Evolutionary conservation across 495 filamentous ascomycete species (phyloP).

Genomic region (Parathielavia appendiculata): DNA sequence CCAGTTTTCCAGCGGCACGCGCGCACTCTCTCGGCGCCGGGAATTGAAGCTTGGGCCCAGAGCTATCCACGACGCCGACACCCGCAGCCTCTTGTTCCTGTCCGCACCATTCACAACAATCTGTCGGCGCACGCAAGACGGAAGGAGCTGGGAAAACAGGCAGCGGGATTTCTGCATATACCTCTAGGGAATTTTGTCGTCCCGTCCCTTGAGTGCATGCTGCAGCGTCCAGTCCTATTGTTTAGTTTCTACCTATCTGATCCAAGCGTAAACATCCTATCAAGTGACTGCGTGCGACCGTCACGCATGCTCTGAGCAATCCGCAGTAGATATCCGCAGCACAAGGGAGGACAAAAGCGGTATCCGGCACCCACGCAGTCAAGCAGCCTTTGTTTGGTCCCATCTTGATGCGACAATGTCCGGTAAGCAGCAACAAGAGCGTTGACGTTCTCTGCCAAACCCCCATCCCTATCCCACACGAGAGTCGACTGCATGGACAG

Average conservation of each 20-base stretch:
- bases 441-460: slow-evolving; percentile 2
- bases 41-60: slow-evolving; percentile 21
- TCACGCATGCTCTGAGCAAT: slow-evolving; percentile 32
- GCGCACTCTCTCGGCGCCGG: background rate
- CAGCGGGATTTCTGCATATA: slow-evolving; percentile 15
- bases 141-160: slow-evolving; percentile 9
- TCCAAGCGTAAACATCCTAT: slow-evolving; percentile 29
- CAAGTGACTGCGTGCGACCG: slow-evolving; percentile 31
- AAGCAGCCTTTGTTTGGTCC: slow-evolving; percentile 13
- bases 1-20: background rate
- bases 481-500: background rate
- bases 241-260: slow-evolving; percentile 17
- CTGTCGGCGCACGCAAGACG: slow-evolving; percentile 1
- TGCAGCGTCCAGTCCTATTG: slow-evolving; percentile 8
- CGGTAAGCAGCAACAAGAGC: slow-evolving; percentile 31
- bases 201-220: slow-evolving; percentile 4
- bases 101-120: background rate
- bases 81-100: background rate
- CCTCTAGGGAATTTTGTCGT: slow-evolving; percentile 14
- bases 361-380: slow-evolving; percentile 11
- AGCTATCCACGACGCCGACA: background rate
- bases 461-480: slow-evolving; percentile 3
- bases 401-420: slow-evolving; percentile 28
- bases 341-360: slow-evolving; percentile 9
- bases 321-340: slow-evolving; percentile 28